Base-by-base conservation (phyloP, 345 rosid genomes). In the Rubroshorea leprosula region DNA sequence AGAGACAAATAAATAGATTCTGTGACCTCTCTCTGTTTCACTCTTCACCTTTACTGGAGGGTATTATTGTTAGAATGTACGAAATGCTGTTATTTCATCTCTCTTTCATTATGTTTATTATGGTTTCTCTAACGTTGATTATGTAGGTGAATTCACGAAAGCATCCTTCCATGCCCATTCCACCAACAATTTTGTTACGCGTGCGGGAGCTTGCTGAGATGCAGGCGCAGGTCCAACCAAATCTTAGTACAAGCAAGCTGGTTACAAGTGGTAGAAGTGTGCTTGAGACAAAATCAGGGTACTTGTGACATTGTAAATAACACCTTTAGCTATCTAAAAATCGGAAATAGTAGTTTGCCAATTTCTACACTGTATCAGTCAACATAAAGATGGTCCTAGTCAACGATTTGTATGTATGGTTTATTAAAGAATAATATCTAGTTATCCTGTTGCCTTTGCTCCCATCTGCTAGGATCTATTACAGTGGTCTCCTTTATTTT, bases 181-280 rank as follows among this genome's bases (percentile, higher is more conserved):
- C 99, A 6, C 61, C 58, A 62, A 29, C 78, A 23, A 78, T 93
- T 57, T 69, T 93, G 74, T 69, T 78, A 62, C 83, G 80, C 24
- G 94, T 93, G 22, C 85, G 96, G 62, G 90, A 89, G 80, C 96
- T 93, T 0, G 94, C 90, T 0, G 87, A 86, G 80, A 77, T 70
- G 82, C 92, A 85, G 60, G 71, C 83, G 17, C 83, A 71, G 73
- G 71, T 62, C 50, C 72, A 79, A 6, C 68, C 83, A 39, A 75
- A 51, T 75, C 57, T 55, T 20, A 65, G 72, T 66, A 23, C 75
- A n/a, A 70, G 63, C 70, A 86, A 85, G 79, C 51, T 47, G 55
- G 74, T 49, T 51, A 70, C 61, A 60, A 62, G 66, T 22, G 73
- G 77, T 8, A 64, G 68, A 61, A 72, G 64, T 76, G 73, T 76